These are phyloP conservation scores for Yamadazyma insecticola DNA, from an alignment of 805 yeast species.

Conservation along the genomic window DNA sequence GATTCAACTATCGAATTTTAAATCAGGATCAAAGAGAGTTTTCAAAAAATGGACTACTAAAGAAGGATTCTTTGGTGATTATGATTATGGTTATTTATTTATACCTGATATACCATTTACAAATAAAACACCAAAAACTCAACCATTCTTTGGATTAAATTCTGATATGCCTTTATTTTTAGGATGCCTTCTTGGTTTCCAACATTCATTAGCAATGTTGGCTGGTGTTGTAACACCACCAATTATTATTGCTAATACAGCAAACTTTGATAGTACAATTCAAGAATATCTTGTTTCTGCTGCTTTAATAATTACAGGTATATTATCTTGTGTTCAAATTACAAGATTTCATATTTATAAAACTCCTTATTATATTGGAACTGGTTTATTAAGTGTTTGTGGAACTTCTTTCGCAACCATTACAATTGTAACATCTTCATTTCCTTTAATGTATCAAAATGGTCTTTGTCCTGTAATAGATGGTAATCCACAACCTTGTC, in stretches of 20 bases:
- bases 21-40: conserved; percentile 16
- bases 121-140: conserved; percentile 43
- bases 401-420: conserved; percentile 91
- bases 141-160: conserved; percentile 80
- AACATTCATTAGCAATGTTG: conserved; percentile 85
- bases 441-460: conserved; percentile 73
- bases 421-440: conserved; percentile 67
- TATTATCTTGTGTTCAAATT: conserved; percentile 59
- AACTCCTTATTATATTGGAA: conserved; percentile 77
- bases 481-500: conserved; percentile 73
- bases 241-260: conserved; percentile 59
- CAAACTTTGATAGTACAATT: conserved; percentile 47
- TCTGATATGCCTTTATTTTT: conserved; percentile 77
- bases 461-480: conserved; percentile 49
- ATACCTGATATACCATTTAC: conserved; percentile 74
- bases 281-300: conserved; percentile 35
- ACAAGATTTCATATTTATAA: conserved; percentile 72
- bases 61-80: conserved; percentile 84
- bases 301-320: conserved; percentile 36
- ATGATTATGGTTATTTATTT: conserved; percentile 76
- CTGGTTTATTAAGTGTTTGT: conserved; percentile 84
- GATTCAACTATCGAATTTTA: conserved; percentile 4
- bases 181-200: conserved; percentile 77
- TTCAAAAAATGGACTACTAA: conserved; percentile 57
- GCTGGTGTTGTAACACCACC: conserved; percentile 91